A percentile compares a stretch with the other conserved stretches of the same genome.
Conservation (phyloP, 257 asterid genomes). For the Salvia miltiorrhiza region DNA sequence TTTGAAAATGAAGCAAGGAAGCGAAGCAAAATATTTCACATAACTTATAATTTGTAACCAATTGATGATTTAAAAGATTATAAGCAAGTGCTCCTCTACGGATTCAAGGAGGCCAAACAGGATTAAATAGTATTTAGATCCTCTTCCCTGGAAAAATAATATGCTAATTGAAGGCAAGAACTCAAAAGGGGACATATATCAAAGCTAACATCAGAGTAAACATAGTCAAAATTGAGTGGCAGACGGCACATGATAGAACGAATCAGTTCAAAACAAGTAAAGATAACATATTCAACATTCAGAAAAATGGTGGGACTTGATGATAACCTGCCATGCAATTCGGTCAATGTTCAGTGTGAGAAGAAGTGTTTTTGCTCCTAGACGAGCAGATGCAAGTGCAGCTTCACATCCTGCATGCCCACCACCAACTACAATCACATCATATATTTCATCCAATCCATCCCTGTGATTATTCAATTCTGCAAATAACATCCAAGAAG, state of each 20-base stretch:
- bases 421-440: constrained; percentile 95
- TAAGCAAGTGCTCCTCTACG: neutral
- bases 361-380: constrained; percentile 94
- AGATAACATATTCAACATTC: neutral
- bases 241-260: neutral
- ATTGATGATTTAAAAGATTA: neutral
- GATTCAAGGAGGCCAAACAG: neutral
- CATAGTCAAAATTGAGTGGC: neutral
- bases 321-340: constrained; percentile 94
- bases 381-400: constrained; percentile 94
- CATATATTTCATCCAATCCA: constrained; percentile 64
- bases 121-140: neutral
- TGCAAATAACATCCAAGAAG: constrained; percentile 27
- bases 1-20: neutral
- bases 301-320: neutral
- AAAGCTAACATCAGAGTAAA: neutral
- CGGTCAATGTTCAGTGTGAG: constrained; percentile 96
- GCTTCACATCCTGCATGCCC: constrained; percentile 99
- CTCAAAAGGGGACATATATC: neutral
- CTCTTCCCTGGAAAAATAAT: neutral
- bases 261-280: neutral
- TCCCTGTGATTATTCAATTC: constrained; percentile 40
- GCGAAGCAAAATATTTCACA: no score
- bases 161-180: neutral
- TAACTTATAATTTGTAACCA: no score